Evolutionary conservation across 306 rosid species (phyloP).

Genomic region (Vachellia collinsii): DNA sequence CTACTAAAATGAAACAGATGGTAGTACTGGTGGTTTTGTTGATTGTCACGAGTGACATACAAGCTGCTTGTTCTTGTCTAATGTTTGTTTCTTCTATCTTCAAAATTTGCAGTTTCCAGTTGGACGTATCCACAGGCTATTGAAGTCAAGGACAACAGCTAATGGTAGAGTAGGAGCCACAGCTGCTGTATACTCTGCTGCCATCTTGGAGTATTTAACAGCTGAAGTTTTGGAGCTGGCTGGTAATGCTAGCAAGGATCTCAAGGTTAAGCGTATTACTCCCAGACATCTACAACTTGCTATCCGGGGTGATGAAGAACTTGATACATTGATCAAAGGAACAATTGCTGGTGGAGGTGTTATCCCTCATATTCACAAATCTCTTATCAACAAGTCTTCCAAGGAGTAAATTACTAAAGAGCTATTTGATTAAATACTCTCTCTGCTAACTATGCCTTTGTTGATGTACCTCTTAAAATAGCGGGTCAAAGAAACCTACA

Average conservation of each 20-base stretch:
- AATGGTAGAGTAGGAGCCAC: slow-evolving; percentile 70
- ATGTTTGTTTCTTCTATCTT: slow-evolving; percentile 1
- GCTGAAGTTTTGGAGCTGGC: slow-evolving; percentile 74
- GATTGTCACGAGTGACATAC: background rate
- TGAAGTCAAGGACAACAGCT: slow-evolving; percentile 61
- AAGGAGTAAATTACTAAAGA: slow-evolving; percentile 39
- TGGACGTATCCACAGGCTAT: slow-evolving; percentile 63
- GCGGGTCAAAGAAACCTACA: background rate
- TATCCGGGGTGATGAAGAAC: slow-evolving; percentile 68
- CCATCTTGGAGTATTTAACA: slow-evolving; percentile 65
- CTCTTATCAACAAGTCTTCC: slow-evolving; percentile 67
- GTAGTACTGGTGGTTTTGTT: background rate
- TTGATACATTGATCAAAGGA: slow-evolving; percentile 65
- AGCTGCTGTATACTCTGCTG: slow-evolving; percentile 75
- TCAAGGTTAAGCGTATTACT: slow-evolving; percentile 68
- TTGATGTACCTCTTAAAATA: background rate
- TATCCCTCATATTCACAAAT: slow-evolving; percentile 69
- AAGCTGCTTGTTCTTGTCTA: slow-evolving; percentile 4
- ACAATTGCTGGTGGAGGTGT: slow-evolving; percentile 77
- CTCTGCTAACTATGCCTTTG: slow-evolving; percentile 2
- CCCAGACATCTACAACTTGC: slow-evolving; percentile 71
- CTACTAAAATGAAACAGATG: background rate
- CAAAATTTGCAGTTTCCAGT: slow-evolving; percentile 58
- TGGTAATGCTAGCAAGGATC: slow-evolving; percentile 73
- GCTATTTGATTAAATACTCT: background rate